Evolutionary conservation across 768 basidiomycete species (phyloP).

Genomic region (Hydnomerulius pinastri): DNA sequence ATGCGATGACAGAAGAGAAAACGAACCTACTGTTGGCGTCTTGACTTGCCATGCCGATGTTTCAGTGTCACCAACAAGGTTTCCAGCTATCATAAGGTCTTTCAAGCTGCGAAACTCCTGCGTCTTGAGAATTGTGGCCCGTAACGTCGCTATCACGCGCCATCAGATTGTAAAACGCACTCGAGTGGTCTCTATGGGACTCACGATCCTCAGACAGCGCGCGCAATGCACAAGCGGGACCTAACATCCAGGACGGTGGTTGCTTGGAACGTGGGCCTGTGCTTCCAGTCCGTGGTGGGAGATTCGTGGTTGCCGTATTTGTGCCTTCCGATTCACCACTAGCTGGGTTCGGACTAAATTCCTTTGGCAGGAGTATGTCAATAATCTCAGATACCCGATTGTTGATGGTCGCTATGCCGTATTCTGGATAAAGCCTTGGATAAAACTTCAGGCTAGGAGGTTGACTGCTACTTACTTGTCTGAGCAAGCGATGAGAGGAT

Average conservation of each 20-base stretch:
- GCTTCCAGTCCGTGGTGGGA: too few species aligned
- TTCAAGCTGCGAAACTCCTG: constrained; percentile 18
- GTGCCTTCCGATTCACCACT: too few species aligned
- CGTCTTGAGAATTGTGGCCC: constrained; percentile 1
- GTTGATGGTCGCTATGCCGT: constrained; percentile 13
- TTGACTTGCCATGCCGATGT: constrained; percentile 14
- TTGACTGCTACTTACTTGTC: constrained; percentile 12
- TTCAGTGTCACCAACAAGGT: constrained; percentile 13
- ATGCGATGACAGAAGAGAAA: neutral
- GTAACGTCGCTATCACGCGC: constrained; percentile 8
- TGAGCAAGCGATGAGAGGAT: constrained; percentile 24
- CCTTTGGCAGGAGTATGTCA: constrained; percentile 18
- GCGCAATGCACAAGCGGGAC: constrained; percentile 25
- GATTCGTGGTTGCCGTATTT: too few species aligned
- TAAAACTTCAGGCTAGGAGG: neutral
- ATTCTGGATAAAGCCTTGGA: constrained; percentile 6
- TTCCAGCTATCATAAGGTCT: constrained; percentile 15
- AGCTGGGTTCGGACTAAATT: too few species aligned
- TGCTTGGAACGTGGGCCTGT: neutral
- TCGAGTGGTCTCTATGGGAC: neutral
- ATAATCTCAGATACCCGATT: constrained; percentile 11
- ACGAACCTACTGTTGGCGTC: constrained; percentile 20
- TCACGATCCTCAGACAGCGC: constrained; percentile 17
- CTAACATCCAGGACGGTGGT: constrained; percentile 24
- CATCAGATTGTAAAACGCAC: neutral